Base-by-base conservation (phyloP, 192 early-diverging fungal genomes). In the Chytriomyces sp. region DNA sequence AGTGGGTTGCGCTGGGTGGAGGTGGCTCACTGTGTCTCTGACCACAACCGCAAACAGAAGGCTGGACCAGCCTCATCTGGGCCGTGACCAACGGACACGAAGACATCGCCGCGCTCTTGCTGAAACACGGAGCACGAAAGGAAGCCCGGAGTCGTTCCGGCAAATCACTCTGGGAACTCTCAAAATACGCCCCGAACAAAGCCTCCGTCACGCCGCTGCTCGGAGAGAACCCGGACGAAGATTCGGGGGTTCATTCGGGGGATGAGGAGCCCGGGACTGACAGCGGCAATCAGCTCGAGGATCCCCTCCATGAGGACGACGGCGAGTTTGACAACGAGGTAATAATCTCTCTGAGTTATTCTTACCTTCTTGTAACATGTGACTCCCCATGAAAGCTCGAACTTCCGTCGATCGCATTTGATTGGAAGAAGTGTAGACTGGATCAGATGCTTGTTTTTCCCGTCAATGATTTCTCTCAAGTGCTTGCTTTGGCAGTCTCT, bases 391-490 rank as follows among this genome's bases (percentile, higher is more conserved):
- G 14, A 19, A 19, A 49, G 44, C 44, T 22, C 12, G 44, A 49
- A 22, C 10, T 66, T 25, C 40, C n/a, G 1, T 30, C 28, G 19
- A 37, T 36, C 19, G 32, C 56, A 6, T 94, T 92, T 78, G 84
- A 90, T 61, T 98, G 93, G 93, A 86, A 90, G 53, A 81, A 76
- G 17, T 93, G 94, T 78, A 79, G 86, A 72, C 89, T 89, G 14
- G 91, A 94, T 81, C 94, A 98, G 77, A 98, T 98, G 96, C 91
- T 94, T 82, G 95, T 96, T n/a, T 94, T 96, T 77, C 89, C 90
- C 58, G 84, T 83, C 61, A 82, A 87, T 33, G 88, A 88, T 5
- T 80, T 94, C 53, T 82, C 86, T 12, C 84, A 85, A 63, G 90
- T 96, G 59, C 85, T 98, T 39, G 78, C 91, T 57, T 84, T 86